Percentiles rank a stretch among this genome's conserved stretches.
Evolutionary conservation across 1,284 basidiomycete genomes (phyloP).

Genomic region (Trametes pubescens): DNA sequence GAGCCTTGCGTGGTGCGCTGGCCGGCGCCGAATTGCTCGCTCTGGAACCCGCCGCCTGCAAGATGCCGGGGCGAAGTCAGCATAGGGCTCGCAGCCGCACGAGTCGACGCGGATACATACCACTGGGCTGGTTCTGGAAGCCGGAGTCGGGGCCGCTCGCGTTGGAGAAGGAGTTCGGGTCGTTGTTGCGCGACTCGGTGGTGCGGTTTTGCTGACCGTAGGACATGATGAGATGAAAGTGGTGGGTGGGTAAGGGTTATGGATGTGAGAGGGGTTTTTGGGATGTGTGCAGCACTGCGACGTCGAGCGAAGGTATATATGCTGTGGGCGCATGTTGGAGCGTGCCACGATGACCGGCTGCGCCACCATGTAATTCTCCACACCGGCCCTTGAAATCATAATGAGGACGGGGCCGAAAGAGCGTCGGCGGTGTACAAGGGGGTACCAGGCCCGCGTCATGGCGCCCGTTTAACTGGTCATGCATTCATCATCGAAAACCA

Average conservation of each 20-base stretch:
- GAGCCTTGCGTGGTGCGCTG: slow-evolving; percentile 25
- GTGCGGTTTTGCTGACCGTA: slow-evolving; percentile 29
- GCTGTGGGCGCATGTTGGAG: slow-evolving; percentile 4
- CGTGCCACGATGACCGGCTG: slow-evolving; percentile 11
- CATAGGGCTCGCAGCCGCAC: background rate
- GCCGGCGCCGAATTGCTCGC: slow-evolving; percentile 5
- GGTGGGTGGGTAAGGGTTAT: slow-evolving; percentile 2
- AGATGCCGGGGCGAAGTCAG: background rate
- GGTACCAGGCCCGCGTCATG: too few relatives aligned
- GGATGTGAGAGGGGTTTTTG: background rate
- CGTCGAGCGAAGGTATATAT: slow-evolving; percentile 8
- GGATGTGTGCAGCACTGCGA: background rate
- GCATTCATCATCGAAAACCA: too few relatives aligned
- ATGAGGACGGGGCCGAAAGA: too few relatives aligned
- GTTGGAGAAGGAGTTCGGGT: slow-evolving; percentile 36
- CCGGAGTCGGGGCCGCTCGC: slow-evolving; percentile 23
- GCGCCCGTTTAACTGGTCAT: too few relatives aligned
- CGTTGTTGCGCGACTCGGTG: slow-evolving; percentile 33
- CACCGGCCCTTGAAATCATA: too few relatives aligned
- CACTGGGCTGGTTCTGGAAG: slow-evolving; percentile 15
- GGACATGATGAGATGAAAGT: slow-evolving; percentile 29
- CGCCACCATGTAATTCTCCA: background rate
- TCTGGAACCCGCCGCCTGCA: slow-evolving; percentile 2
- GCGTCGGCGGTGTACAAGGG: too few relatives aligned
- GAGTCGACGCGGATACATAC: slow-evolving; percentile 1